Percentiles rank a stretch among this genome's conserved stretches.
These are phyloP conservation scores for Danielozyma ontarioensis DNA, from an alignment of 805 yeast species.

Conservation along the genomic window DNA sequence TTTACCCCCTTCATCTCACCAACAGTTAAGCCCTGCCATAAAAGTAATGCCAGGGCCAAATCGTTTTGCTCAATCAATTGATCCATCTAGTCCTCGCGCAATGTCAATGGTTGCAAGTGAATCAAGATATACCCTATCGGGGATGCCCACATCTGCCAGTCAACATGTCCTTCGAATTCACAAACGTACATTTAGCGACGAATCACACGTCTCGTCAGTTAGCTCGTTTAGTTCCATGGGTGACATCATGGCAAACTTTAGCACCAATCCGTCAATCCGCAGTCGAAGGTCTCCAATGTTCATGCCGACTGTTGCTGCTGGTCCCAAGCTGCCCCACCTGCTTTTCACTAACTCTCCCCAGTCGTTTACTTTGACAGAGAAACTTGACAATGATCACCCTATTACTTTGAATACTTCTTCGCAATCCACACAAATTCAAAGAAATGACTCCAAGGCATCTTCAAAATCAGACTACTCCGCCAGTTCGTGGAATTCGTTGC, in stretches of 20 bases:
- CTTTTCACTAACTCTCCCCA: too few species aligned
- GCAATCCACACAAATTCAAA: too few species aligned
- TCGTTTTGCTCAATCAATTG: background rate
- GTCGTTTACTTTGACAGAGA: too few species aligned
- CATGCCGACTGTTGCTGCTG: background rate
- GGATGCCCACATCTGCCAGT: background rate
- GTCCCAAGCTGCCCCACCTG: too few species aligned
- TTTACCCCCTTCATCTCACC: background rate
- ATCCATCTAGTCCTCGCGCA: background rate
- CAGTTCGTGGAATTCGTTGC: slow-evolving; percentile 6
- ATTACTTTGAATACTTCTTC: background rate
- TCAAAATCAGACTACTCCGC: background rate
- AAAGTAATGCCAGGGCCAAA: background rate
- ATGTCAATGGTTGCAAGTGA: background rate
- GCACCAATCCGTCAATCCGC: background rate
- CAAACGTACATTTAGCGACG: slow-evolving; percentile 29
- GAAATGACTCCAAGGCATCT: background rate
- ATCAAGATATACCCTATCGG: background rate
- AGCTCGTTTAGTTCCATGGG: slow-evolving; percentile 33
- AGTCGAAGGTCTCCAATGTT: background rate
- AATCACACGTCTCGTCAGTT: slow-evolving; percentile 33
- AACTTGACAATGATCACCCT: background rate
- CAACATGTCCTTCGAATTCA: slow-evolving; percentile 7
- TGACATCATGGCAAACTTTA: slow-evolving; percentile 21
- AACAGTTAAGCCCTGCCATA: background rate